Evolutionary conservation across 1,284 basidiomycete genomes (phyloP), one percentile per base, ranked within the genome.

Genomic region (Gymnopus androsaceus): DNA sequence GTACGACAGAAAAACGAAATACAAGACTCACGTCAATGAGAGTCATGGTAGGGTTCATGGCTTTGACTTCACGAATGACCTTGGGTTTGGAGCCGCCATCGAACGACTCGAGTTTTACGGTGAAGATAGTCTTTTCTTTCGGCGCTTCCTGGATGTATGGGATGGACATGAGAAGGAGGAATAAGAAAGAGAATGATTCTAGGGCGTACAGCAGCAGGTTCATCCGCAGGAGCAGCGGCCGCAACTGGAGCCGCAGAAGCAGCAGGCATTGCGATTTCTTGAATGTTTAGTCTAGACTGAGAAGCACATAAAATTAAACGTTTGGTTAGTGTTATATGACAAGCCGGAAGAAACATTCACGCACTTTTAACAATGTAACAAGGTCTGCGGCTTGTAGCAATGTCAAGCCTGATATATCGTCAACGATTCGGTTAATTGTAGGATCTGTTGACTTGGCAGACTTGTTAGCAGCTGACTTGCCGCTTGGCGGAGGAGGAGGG

Each of bases 101-200:
- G 67, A 98, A 95, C 58, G 93, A 93, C 69, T 95, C 92, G 42
- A 98, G 82, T 73, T 89, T 96, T 68, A 98, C 88, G 64, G 89
- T 96, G 78, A 99, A 99, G 41, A 96, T 84, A 7, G 95, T 97
- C 87, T 99, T 99, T 77, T 99, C 97, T 78, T 98, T 98, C 49
- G 95, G 95, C 73, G 97, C 97, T 72, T 95, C 95, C 83, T 94
- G 64, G 25, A 46, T 38, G 37, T 38, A 25, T 50, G 8, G 37
- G 51, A 33, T 63, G 56, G 62, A 33, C 57, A 51, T 17, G 57
- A 30, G 38, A 21, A 25, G 14, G 9, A 47, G 9, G 38, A n/a
- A n/a, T n/a, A 17, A 55, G 38, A 28, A 17, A 5, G 48, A 15
- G 34, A 14, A 52, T 38, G 25, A 17, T 54, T 28, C 49, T 36